A percentile compares a stretch with the other conserved stretches of the same genome.
Evolutionary conservation across 129 eudicot species (phyloP).

Genomic region (Gnaphalium uliginosum): DNA sequence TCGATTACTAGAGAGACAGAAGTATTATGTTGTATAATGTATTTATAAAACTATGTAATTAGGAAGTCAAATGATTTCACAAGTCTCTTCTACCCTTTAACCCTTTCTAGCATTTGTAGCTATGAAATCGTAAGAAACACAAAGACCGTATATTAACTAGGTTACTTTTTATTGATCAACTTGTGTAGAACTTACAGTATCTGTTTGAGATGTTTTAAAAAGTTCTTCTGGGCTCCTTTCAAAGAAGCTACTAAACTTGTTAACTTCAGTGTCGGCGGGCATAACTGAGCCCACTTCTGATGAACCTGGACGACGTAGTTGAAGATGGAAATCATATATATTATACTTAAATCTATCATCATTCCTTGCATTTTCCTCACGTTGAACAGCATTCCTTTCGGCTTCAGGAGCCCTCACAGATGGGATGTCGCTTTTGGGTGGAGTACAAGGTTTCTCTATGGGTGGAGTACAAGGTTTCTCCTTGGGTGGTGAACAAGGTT

Average conservation of each 20-base stretch:
- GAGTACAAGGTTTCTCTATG: conserved; percentile 20
- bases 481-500: conserved; percentile 24
- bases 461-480: conserved; percentile 17
- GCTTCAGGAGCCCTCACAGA: conserved; percentile 59
- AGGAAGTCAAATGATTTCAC: no score
- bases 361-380: conserved; percentile 18
- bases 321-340: conserved; percentile 88
- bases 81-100: no score
- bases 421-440: conserved; percentile 36
- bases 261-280: conserved; percentile 31
- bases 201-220: conserved; percentile 35
- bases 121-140: background rate
- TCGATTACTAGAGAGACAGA: background rate
- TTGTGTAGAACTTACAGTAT: conserved; percentile 50
- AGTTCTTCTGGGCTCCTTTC: conserved; percentile 64
- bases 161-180: conserved; percentile 55
- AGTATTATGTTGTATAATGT: background rate
- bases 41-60: no score
- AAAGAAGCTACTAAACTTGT: conserved; percentile 69
- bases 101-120: background rate
- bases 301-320: conserved; percentile 27
- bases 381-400: conserved; percentile 40
- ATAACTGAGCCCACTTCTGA: conserved; percentile 31
- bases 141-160: conserved; percentile 25
- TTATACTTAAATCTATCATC: conserved; percentile 57